phyloP scores from a whole-genome alignment of 306 rosid genomes.

The Erythrophleum fordii region DNA sequence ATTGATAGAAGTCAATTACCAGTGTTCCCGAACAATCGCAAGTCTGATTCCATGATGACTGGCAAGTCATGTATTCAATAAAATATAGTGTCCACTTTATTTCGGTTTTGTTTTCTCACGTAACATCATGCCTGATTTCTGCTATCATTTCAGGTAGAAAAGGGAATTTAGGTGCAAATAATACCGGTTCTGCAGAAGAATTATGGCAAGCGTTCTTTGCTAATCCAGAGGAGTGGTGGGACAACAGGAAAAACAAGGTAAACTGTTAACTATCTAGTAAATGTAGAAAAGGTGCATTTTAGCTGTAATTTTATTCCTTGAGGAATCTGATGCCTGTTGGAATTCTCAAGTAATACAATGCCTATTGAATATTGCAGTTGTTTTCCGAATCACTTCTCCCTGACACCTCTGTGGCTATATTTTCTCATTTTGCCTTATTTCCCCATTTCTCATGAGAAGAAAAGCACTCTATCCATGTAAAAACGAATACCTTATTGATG shows the following conservation, averaged over 20 bases:
- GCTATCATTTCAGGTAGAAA: slow-evolving; percentile 56
- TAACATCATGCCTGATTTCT: background rate
- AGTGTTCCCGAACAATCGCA: slow-evolving; percentile 41
- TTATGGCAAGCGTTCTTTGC: slow-evolving; percentile 71
- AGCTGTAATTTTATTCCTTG: background rate
- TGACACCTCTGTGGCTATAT: background rate
- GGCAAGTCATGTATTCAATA: slow-evolving; percentile 51
- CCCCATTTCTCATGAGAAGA: background rate
- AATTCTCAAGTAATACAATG: background rate
- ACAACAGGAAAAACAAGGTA: slow-evolving; percentile 18
- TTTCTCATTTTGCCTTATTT: background rate
- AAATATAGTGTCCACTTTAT: slow-evolving; percentile 9
- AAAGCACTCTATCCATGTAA: background rate
- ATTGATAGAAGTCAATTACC: slow-evolving; percentile 57
- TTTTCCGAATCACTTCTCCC: background rate
- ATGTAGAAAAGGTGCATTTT: background rate
- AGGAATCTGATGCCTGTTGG: background rate
- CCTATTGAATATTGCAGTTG: background rate
- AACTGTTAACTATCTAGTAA: background rate
- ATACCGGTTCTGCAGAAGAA: slow-evolving; percentile 62
- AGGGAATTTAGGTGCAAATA: slow-evolving; percentile 45
- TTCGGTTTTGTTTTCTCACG: slow-evolving; percentile 18
- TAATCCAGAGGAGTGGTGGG: slow-evolving; percentile 18
- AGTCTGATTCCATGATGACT: slow-evolving; percentile 48
- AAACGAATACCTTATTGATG: background rate